Base-by-base conservation (phyloP, 2,329 filamentous ascomycete species). In the Claviceps capensis region DNA sequence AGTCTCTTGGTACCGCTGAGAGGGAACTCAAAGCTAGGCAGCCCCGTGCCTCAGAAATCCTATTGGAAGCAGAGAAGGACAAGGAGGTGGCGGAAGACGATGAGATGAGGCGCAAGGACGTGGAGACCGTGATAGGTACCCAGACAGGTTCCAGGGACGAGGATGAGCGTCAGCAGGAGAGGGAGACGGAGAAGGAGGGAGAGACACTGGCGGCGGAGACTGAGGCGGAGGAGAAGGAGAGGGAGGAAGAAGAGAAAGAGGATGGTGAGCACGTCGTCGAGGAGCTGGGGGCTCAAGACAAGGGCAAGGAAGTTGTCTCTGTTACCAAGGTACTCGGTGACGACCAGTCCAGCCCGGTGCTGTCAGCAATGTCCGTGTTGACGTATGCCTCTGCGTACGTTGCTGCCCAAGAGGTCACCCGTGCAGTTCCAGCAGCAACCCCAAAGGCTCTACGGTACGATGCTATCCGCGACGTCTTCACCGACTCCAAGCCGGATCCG, bases 401-500 rank as follows among this genome's bases (percentile, higher is more conserved):
- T 9, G 60, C 61, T 47, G 62, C 63, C 11, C 57, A 64, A 49
- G 60, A 63, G 38, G 52, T 56, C 7, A 60, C 56, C 14, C 62
- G 61, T 48, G 55, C 56, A 4, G 56, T 60, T 5, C 57, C 59
- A 16, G 55, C 59, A 16, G 55, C 62, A 30, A 56, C 59, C 2
- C 58, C 65, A 2, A 67, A 67, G 53, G 60, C 59, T 30, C 62
- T 63, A 49, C 62, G 63, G 48, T 67, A 67, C 49, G 65, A 67
- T 55, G 65, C 65, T n/a, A 67, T 67, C 49, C 64, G 65, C n/a
- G 70, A 72, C 53, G 65, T 72, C 34, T 72, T 72, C 55, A 67
- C 66, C 13, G 61, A 67, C 50, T 62, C 65, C 7, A 67, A 64
- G 52, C 65, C 68, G 19, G 56, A 57, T 5, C 53, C 63, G 16